Percentiles rank a stretch among this genome's conserved stretches.
Conservation (phyloP, 148 eudicot species). For the Heliamphora exappendiculata region DNA sequence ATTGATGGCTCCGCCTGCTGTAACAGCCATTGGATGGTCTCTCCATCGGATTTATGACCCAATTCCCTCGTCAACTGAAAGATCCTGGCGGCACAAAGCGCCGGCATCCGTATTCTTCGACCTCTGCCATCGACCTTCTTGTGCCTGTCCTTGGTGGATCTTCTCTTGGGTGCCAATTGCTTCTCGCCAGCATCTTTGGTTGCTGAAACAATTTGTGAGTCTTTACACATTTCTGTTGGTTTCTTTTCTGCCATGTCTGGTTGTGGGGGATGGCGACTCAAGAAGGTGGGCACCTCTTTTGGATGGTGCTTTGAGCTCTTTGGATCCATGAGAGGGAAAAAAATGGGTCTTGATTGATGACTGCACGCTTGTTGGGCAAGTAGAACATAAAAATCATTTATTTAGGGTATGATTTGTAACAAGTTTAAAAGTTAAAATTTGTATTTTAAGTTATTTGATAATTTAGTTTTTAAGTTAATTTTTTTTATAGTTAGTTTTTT, state of each 20-base stretch:
- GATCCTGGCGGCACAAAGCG: constrained; percentile 49
- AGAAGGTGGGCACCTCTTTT: constrained; percentile 23
- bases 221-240: constrained; percentile 15
- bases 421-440: not conserved
- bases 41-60: constrained; percentile 40
- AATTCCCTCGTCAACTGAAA: constrained; percentile 56
- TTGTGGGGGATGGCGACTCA: constrained; percentile 12
- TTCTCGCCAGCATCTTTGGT: constrained; percentile 20
- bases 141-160: constrained; percentile 56
- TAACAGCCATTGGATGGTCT: constrained; percentile 54
- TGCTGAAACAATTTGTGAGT: constrained; percentile 8
- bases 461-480: too few relatives aligned
- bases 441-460: too few relatives aligned
- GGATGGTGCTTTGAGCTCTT: constrained; percentile 15
- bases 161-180: constrained; percentile 34
- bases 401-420: not conserved
- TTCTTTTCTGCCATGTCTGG: constrained; percentile 22
- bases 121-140: constrained; percentile 65
- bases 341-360: constrained; percentile 31
- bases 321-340: constrained; percentile 18
- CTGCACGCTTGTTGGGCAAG: too few relatives aligned
- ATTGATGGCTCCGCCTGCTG: constrained; percentile 51
- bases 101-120: constrained; percentile 57
- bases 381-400: too few relatives aligned
- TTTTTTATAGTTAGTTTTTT: not conserved